Conservation (phyloP, 2,329 filamentous ascomycete species). For the Myriangium duriaei region DNA sequence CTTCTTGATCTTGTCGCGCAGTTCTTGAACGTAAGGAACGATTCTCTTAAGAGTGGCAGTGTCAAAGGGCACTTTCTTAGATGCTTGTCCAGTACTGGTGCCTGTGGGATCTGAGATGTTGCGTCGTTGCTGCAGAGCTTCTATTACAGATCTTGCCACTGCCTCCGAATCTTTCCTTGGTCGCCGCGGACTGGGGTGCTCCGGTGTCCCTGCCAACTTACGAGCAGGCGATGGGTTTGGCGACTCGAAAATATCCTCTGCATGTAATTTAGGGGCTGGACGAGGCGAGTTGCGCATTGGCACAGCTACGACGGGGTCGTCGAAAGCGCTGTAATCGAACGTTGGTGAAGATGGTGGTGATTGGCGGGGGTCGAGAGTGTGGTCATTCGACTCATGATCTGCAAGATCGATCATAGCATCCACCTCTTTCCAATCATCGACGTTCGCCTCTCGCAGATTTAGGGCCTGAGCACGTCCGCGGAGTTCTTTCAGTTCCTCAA, state of each 20-base stretch:
- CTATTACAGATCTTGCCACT: constrained; percentile 50
- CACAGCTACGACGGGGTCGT: constrained; percentile 30
- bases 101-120: constrained; percentile 16
- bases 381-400: constrained; percentile 50
- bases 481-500: constrained; percentile 71
- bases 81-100: constrained; percentile 18
- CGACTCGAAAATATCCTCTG: constrained; percentile 8
- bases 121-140: constrained; percentile 38
- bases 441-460: constrained; percentile 49
- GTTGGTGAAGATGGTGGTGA: constrained; percentile 45
- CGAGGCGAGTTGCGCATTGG: constrained; percentile 7
- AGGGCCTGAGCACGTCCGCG: constrained; percentile 57
- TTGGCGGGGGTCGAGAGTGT: constrained; percentile 34
- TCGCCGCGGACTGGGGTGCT: constrained; percentile 18
- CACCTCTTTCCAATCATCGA: constrained; percentile 62
- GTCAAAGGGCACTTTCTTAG: constrained; percentile 52
- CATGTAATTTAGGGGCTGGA: constrained; percentile 7
- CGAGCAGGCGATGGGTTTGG: constrained; percentile 7
- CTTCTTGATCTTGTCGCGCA: constrained; percentile 37
- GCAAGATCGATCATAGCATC: constrained; percentile 82
- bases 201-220: neutral
- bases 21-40: constrained; percentile 39
- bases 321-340: constrained; percentile 46
- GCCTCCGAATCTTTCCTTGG: constrained; percentile 44
- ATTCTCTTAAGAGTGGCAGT: constrained; percentile 51